Conservation (phyloP, 768 basidiomycete genomes). For the Boletus pseudopeckii region DNA sequence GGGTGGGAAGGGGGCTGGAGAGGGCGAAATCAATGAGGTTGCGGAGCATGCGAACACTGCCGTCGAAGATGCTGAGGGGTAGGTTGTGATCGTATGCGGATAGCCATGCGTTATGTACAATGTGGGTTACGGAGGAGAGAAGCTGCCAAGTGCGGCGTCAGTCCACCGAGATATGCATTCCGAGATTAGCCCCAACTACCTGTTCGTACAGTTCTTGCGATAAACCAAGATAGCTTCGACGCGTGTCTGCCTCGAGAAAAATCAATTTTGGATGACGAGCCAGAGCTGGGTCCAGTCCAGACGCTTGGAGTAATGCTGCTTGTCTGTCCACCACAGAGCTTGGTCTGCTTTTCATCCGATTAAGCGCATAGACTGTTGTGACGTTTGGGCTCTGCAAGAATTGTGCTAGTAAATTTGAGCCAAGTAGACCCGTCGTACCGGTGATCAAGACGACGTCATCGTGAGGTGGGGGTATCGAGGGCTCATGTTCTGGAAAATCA, state of each 20-base stretch:
- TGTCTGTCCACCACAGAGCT: slow-evolving; percentile 26
- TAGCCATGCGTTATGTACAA: slow-evolving; percentile 36
- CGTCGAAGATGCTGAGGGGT: slow-evolving; percentile 9
- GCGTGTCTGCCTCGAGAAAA: slow-evolving; percentile 32
- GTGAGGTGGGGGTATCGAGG: background rate
- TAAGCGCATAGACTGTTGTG: slow-evolving; percentile 29
- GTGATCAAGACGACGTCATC: slow-evolving; percentile 30
- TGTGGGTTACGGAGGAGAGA: slow-evolving; percentile 31
- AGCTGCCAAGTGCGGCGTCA: slow-evolving; percentile 8
- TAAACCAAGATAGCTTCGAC: slow-evolving; percentile 26
- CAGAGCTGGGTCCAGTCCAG: slow-evolving; percentile 31
- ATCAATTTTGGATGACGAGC: slow-evolving; percentile 29
- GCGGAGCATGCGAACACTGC: slow-evolving; percentile 18
- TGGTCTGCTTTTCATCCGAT: slow-evolving; percentile 18
- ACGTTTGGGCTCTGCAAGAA: slow-evolving; percentile 18
- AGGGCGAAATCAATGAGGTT: slow-evolving; percentile 38
- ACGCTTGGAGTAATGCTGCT: slow-evolving; percentile 21
- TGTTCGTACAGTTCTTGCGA: slow-evolving; percentile 23
- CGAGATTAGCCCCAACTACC: slow-evolving; percentile 7
- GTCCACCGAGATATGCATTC: background rate
- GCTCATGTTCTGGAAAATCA: slow-evolving; percentile 9
- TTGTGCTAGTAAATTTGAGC: slow-evolving; percentile 26
- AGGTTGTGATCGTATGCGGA: slow-evolving; percentile 1
- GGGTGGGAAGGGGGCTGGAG: slow-evolving; percentile 23
- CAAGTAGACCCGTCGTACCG: slow-evolving; percentile 35